These are phyloP conservation scores for Periconia sp. DNA, from an alignment of 2,329 filamentous ascomycete genomes.

Conservation along the genomic window DNA sequence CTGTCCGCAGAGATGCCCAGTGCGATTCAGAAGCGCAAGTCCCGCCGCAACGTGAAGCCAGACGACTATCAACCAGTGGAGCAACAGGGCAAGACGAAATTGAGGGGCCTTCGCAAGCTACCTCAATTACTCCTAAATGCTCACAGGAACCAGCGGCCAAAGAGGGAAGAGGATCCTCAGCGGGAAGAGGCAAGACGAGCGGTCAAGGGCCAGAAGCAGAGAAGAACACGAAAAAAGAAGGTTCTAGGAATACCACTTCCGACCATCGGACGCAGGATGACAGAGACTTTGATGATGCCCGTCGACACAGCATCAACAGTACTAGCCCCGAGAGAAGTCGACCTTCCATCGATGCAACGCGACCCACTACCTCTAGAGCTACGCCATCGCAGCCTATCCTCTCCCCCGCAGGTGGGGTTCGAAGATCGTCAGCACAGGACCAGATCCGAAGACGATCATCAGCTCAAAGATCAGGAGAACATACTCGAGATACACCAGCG, in stretches of 20 bases:
- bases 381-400: background rate
- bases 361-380: background rate
- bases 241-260: conserved; percentile 11
- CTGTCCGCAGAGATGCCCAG: conserved; percentile 14
- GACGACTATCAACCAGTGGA: background rate
- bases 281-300: conserved; percentile 7
- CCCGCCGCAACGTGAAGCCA: conserved; percentile 9
- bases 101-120: conserved; percentile 7
- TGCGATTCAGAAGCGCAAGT: conserved; percentile 1
- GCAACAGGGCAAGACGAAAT: conserved; percentile 2
- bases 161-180: conserved; percentile 7
- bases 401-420: background rate
- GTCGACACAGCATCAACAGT: conserved; percentile 10
- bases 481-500: background rate
- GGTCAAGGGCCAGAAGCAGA: conserved; percentile 5
- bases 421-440: conserved; percentile 1
- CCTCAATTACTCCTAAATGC: conserved; percentile 9
- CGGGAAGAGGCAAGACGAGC: conserved; percentile 1
- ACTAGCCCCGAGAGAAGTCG: conserved; percentile 6
- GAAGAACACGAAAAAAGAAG: conserved; percentile 11
- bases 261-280: conserved; percentile 2
- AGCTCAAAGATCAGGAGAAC: conserved; percentile 1
- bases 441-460: conserved; percentile 1
- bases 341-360: background rate
- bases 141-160: conserved; percentile 12